A percentile compares a stretch with the other conserved stretches of the same genome.
These are phyloP conservation scores for Suillus subalutaceus DNA, from an alignment of 768 basidiomycete genomes.

Conservation along the genomic window DNA sequence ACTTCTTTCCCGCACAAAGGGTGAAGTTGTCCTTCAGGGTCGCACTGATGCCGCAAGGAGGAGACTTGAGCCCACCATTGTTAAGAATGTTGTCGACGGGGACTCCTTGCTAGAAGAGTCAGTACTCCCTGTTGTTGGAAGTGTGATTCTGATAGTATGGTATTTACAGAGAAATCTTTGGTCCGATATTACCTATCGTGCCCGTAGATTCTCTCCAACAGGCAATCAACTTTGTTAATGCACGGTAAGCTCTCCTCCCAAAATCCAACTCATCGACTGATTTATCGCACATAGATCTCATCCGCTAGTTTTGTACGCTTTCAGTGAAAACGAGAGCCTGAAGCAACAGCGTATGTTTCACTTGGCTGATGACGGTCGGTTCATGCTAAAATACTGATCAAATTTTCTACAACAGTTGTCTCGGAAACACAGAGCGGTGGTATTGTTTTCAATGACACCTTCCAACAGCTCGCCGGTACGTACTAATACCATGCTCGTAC, in stretches of 20 bases:
- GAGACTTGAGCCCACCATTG: slow-evolving; percentile 62
- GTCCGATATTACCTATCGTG: slow-evolving; percentile 68
- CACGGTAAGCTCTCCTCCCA: slow-evolving; percentile 41
- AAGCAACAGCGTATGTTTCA: slow-evolving; percentile 42
- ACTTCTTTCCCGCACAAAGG: slow-evolving; percentile 57
- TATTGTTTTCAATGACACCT: slow-evolving; percentile 60
- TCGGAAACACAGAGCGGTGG: slow-evolving; percentile 58
- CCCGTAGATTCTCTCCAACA: slow-evolving; percentile 57
- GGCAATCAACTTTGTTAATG: slow-evolving; percentile 57
- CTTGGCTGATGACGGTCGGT: background rate
- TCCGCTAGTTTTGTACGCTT: slow-evolving; percentile 67
- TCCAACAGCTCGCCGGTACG: slow-evolving; percentile 57
- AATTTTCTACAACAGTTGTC: slow-evolving; percentile 44
- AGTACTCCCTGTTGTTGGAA: slow-evolving; percentile 17
- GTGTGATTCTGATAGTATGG: background rate
- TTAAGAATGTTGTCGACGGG: slow-evolving; percentile 51
- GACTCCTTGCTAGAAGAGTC: slow-evolving; percentile 69
- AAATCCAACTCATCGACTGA: slow-evolving; percentile 1
- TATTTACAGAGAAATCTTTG: slow-evolving; percentile 65
- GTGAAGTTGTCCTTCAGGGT: slow-evolving; percentile 48
- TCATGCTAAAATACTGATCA: slow-evolving; percentile 25
- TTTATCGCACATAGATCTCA: slow-evolving; percentile 42
- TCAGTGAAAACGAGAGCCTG: slow-evolving; percentile 49
- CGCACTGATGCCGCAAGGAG: slow-evolving; percentile 38
- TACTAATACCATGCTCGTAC: slow-evolving; percentile 10